Conservation (phyloP, 2,329 filamentous ascomycete species). For the Talaromyces sp. region DNA sequence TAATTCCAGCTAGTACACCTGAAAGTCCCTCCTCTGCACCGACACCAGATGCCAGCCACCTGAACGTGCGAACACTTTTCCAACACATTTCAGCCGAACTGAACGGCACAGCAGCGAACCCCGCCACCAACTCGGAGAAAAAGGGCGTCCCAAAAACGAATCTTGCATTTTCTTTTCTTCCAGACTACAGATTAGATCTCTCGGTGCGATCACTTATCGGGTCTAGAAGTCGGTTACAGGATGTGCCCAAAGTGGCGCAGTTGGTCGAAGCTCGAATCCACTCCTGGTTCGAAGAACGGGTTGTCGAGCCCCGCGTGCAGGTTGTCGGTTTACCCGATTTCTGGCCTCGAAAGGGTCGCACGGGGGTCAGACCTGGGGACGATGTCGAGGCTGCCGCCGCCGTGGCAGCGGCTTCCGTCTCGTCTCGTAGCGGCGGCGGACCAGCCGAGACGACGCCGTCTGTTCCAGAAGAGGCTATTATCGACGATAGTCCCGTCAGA, state of each 20-base stretch:
- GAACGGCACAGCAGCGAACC: constrained; percentile 19
- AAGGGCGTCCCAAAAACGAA: constrained; percentile 68
- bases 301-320: constrained; percentile 63
- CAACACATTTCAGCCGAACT: constrained; percentile 15
- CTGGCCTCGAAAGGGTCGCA: constrained; percentile 57
- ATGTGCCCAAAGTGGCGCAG: constrained; percentile 64
- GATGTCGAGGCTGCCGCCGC: constrained; percentile 34
- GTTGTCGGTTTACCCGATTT: constrained; percentile 60
- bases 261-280: constrained; percentile 62
- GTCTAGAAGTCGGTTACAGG: constrained; percentile 59
- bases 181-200: constrained; percentile 62
- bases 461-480: constrained; percentile 16
- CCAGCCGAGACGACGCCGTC: constrained; percentile 26
- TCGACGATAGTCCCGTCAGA: constrained; percentile 23
- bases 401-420: constrained; percentile 23
- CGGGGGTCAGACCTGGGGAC: constrained; percentile 42
- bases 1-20: constrained; percentile 64
- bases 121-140: constrained; percentile 43
- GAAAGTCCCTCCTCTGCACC: constrained; percentile 35
- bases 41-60: constrained; percentile 20
- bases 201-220: constrained; percentile 63
- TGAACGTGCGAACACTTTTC: constrained; percentile 11
- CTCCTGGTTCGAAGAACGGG: constrained; percentile 64
- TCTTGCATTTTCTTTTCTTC: constrained; percentile 82
- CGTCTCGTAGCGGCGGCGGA: constrained; percentile 30